Evolutionary conservation across 495 filamentous ascomycete species (phyloP).

Genomic region (Penicillium fimorum): DNA sequence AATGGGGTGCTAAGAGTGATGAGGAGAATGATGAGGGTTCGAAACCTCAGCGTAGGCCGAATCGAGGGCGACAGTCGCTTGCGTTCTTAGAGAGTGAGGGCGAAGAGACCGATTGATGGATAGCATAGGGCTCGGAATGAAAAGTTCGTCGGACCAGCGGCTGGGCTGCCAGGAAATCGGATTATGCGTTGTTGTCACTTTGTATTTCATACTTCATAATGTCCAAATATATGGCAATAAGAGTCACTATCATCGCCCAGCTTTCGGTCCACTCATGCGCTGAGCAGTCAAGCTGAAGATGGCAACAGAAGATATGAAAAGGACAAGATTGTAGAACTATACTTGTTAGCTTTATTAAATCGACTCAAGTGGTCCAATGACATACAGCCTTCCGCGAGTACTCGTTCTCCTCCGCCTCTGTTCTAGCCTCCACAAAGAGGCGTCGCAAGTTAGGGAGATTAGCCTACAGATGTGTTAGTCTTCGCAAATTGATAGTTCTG

Average conservation of each 20-base stretch:
- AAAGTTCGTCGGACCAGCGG: slow-evolving; percentile 4
- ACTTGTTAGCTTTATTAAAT: slow-evolving; percentile 1
- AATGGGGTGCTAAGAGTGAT: slow-evolving; percentile 62
- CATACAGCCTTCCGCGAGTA: slow-evolving; percentile 88
- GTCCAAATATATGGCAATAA: neutral
- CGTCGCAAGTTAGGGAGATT: slow-evolving; percentile 93
- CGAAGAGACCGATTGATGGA: slow-evolving; percentile 51
- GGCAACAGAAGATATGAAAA: slow-evolving; percentile 93
- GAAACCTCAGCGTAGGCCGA: slow-evolving; percentile 38
- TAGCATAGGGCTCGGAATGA: neutral
- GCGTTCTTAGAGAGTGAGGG: slow-evolving; percentile 56
- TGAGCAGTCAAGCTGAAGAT: slow-evolving; percentile 91
- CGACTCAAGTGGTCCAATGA: neutral
- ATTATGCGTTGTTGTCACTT: slow-evolving; percentile 7
- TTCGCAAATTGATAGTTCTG: neutral
- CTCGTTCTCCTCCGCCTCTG: slow-evolving; percentile 90
- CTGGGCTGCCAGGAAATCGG: neutral
- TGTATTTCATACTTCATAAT: neutral
- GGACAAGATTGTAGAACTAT: slow-evolving; percentile 95
- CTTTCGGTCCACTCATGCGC: slow-evolving; percentile 54
- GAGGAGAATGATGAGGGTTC: slow-evolving; percentile 43
- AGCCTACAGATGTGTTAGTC: slow-evolving; percentile 49
- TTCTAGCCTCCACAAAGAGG: slow-evolving; percentile 92
- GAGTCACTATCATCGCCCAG: slow-evolving; percentile 30
- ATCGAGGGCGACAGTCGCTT: slow-evolving; percentile 48